phyloP scores from a whole-genome alignment of 768 basidiomycete species.

The Tricholomella constricta region DNA sequence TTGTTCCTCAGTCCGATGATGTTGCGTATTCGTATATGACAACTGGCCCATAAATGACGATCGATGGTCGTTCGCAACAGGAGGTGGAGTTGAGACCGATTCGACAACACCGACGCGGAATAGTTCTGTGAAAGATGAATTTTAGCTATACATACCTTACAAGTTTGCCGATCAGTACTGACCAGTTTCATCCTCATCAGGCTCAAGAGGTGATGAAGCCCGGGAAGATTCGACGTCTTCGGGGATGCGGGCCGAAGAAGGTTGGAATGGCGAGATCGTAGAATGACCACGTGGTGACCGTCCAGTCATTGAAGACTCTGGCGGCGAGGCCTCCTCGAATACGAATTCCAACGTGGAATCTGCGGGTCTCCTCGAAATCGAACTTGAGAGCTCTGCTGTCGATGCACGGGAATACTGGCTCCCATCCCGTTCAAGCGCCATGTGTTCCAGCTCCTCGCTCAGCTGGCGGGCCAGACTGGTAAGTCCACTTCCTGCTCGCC shows the following conservation, averaged over 20 bases:
- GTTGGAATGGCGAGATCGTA: slow-evolving; percentile 38
- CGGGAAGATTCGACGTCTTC: slow-evolving; percentile 51
- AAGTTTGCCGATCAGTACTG: slow-evolving; percentile 11
- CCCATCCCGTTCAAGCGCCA: slow-evolving; percentile 35
- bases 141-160: background rate
- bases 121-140: slow-evolving; percentile 33
- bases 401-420: slow-evolving; percentile 32
- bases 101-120: slow-evolving; percentile 55
- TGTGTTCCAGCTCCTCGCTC: slow-evolving; percentile 49
- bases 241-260: slow-evolving; percentile 44
- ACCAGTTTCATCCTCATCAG: slow-evolving; percentile 46
- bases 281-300: slow-evolving; percentile 20
- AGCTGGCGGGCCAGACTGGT: slow-evolving; percentile 53
- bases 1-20: slow-evolving; percentile 2
- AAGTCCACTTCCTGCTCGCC: slow-evolving; percentile 45
- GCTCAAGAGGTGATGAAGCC: slow-evolving; percentile 40
- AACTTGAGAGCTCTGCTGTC: slow-evolving; percentile 11
- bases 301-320: slow-evolving; percentile 23
- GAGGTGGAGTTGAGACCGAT: slow-evolving; percentile 50
- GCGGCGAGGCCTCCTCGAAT: slow-evolving; percentile 34
- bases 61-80: slow-evolving; percentile 41
- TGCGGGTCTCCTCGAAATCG: slow-evolving; percentile 27
- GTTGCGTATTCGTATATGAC: slow-evolving; percentile 21
- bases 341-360: slow-evolving; percentile 39
- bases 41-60: slow-evolving; percentile 41